phyloP scores from a whole-genome alignment of 164 flowering plant genomes.

The Saururus chinensis region DNA sequence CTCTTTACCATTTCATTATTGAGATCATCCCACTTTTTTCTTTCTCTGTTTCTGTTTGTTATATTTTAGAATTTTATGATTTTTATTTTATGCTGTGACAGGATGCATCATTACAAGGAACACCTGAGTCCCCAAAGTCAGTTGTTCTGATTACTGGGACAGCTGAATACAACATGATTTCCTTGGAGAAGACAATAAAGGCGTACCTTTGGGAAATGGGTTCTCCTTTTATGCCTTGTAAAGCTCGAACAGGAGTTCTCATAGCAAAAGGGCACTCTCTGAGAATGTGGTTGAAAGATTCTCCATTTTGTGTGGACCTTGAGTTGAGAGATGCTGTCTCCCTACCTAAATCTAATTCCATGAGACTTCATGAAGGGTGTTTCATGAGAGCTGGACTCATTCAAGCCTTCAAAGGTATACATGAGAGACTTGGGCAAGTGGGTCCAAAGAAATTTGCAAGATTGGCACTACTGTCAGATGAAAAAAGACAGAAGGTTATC shows the following conservation, averaged over 20 bases:
- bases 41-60: no score
- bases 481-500: constrained; percentile 59
- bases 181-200: constrained; percentile 71
- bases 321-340: constrained; percentile 72
- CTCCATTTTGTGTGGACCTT: constrained; percentile 92
- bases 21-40: no score
- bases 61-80: background rate
- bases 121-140: constrained; percentile 84
- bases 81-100: constrained; percentile 14
- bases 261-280: constrained; percentile 87
- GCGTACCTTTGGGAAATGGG: constrained; percentile 97
- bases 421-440: constrained; percentile 61
- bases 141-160: constrained; percentile 84
- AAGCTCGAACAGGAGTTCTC: constrained; percentile 70
- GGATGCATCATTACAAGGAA: constrained; percentile 94
- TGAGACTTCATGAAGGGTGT: constrained; percentile 81
- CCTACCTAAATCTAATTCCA: constrained; percentile 68
- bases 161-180: constrained; percentile 81
- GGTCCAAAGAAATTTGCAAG: constrained; percentile 82
- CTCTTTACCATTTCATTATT: no score
- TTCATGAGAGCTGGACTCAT: constrained; percentile 84
- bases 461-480: constrained; percentile 72
- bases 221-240: constrained; percentile 92
- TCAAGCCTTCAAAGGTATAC: constrained; percentile 76
- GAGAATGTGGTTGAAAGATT: constrained; percentile 94